Evolutionary conservation across 768 basidiomycete species (phyloP).

Genomic region (Tricholoma hemisulphureum): DNA sequence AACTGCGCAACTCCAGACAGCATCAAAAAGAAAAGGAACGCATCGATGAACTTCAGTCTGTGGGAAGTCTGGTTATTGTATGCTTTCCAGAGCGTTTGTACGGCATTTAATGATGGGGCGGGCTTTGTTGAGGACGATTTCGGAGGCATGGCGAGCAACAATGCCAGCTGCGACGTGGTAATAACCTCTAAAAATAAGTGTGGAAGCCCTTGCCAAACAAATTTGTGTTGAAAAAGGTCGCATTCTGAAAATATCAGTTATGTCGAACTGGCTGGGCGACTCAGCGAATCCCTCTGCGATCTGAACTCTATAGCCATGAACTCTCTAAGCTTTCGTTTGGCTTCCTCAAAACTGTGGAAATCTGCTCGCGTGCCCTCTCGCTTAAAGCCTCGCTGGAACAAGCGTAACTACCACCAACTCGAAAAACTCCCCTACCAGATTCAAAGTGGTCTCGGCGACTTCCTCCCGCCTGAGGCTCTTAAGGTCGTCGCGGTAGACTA

Average conservation of each 20-base stretch:
- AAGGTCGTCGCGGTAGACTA: constrained; percentile 76
- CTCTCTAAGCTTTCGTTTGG: constrained; percentile 27
- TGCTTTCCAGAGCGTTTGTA: constrained; percentile 67
- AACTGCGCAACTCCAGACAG: constrained; percentile 90
- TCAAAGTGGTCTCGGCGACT: constrained; percentile 73
- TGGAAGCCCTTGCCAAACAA: constrained; percentile 19
- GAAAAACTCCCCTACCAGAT: constrained; percentile 61
- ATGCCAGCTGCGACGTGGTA: constrained; percentile 33
- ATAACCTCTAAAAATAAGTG: neutral
- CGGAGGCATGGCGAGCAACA: constrained; percentile 30
- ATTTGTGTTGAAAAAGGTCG: no score
- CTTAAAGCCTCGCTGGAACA: constrained; percentile 24
- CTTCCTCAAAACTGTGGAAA: constrained; percentile 23
- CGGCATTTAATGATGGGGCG: constrained; percentile 35
- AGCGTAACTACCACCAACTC: constrained; percentile 49
- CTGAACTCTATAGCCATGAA: constrained; percentile 25
- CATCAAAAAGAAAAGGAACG: constrained; percentile 89
- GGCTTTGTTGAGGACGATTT: constrained; percentile 30
- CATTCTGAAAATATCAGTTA: constrained; percentile 5
- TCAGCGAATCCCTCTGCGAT: neutral
- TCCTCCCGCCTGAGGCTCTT: constrained; percentile 73
- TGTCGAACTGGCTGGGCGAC: constrained; percentile 7
- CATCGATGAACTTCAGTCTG: constrained; percentile 91
- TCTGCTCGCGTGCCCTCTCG: constrained; percentile 15
- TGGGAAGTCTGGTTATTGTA: constrained; percentile 77